phyloP scores from a whole-genome alignment of 169 alveolate species.

The Plasmodium malariae region DNA sequence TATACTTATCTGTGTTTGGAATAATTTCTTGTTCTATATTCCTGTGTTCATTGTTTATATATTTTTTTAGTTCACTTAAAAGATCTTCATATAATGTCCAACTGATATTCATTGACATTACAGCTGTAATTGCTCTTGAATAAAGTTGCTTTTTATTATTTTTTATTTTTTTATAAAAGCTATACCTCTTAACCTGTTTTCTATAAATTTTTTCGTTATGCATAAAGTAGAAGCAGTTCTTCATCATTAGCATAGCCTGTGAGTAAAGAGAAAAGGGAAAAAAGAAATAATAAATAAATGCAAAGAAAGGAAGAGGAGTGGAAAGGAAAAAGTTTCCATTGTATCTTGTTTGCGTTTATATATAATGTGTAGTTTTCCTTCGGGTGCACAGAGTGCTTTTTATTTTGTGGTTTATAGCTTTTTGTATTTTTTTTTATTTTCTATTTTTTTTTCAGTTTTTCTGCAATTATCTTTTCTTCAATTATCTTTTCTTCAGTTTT shows the following conservation, averaged over 20 bases:
- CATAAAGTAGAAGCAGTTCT: constrained; percentile 23
- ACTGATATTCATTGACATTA: background rate
- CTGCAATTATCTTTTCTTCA: no score
- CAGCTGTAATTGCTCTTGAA: background rate
- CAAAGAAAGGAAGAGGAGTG: background rate
- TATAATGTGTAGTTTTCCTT: no score
- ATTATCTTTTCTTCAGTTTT: no score
- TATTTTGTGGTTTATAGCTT: no score
- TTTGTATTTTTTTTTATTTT: no score
- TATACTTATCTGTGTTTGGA: no score
- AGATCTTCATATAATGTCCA: background rate
- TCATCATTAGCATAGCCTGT: constrained; percentile 38
- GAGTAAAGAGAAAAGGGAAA: background rate
- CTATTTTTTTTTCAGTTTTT: no score
- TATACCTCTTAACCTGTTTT: constrained; percentile 12
- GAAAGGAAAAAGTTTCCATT: no score
- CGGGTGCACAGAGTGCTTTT: no score
- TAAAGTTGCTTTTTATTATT: background rate
- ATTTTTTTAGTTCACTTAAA: constrained; percentile 1
- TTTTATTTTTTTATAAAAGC: constrained; percentile 14
- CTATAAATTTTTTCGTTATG: constrained; percentile 6
- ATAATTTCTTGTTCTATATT: no score
- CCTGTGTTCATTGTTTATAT: background rate
- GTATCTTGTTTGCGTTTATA: no score
- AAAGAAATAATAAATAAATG: background rate